phyloP scores from a whole-genome alignment of 768 basidiomycete species.

The Mycena vulgaris region DNA sequence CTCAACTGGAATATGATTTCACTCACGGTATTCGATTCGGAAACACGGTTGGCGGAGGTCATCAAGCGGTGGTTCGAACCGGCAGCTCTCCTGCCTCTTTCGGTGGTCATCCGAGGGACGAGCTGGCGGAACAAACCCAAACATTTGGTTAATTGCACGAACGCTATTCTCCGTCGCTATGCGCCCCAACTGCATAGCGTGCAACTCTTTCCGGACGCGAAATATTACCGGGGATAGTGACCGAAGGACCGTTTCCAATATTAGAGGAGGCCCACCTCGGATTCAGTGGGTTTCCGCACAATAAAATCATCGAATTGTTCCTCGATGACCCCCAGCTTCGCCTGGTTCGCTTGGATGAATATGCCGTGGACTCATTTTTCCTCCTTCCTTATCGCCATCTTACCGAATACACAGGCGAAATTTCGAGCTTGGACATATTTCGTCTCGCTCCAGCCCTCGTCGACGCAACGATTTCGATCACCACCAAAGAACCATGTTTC shows the following conservation, averaged over 20 bases:
- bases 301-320: not conserved
- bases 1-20: not conserved
- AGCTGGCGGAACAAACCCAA: no score
- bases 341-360: not conserved
- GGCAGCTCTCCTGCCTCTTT: not conserved
- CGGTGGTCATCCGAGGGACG: not conserved
- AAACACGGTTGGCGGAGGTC: not conserved
- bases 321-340: not conserved
- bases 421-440: not conserved
- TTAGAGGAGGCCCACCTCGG: not conserved
- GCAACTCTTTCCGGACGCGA: not conserved
- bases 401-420: not conserved
- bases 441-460: not conserved
- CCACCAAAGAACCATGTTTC: not conserved
- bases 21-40: not conserved
- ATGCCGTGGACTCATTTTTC: not conserved
- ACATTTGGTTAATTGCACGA: no score
- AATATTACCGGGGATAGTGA: not conserved
- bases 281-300: not conserved
- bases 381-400: not conserved
- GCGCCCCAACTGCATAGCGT: not conserved
- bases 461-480: not conserved
- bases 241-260: not conserved
- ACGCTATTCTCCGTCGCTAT: not conserved
- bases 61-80: not conserved